Evolutionary conservation across 768 basidiomycete species (phyloP).

Genomic region (Cystobasidiopsis lactophilus): DNA sequence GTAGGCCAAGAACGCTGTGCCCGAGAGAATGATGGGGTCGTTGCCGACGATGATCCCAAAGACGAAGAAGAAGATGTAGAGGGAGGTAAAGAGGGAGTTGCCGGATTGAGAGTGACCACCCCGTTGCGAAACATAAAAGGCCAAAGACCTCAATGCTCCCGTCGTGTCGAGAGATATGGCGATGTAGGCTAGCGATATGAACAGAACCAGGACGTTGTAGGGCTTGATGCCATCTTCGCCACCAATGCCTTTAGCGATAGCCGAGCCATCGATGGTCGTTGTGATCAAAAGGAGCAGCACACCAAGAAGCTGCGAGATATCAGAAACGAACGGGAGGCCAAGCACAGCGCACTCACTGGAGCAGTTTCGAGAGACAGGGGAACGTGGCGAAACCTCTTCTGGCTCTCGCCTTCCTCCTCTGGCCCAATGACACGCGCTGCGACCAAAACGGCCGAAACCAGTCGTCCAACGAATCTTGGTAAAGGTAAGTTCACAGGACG

Average conservation of each 20-base stretch:
- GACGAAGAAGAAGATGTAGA: slow-evolving; percentile 52
- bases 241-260: slow-evolving; percentile 55
- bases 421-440: background rate
- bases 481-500: slow-evolving; percentile 10
- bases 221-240: slow-evolving; percentile 56
- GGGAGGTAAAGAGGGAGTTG: slow-evolving; percentile 48
- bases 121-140: slow-evolving; percentile 66
- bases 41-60: slow-evolving; percentile 63
- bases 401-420: background rate
- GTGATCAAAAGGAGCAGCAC: slow-evolving; percentile 27
- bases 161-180: slow-evolving; percentile 76
- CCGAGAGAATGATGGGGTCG: slow-evolving; percentile 73
- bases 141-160: slow-evolving; percentile 62
- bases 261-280: slow-evolving; percentile 26
- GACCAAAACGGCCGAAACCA: background rate
- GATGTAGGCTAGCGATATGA: slow-evolving; percentile 56
- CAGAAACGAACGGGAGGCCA: too few relatives aligned
- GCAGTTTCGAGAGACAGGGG: slow-evolving; percentile 23
- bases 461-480: slow-evolving; percentile 1
- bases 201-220: slow-evolving; percentile 78
- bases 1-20: slow-evolving; percentile 73
- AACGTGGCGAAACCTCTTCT: slow-evolving; percentile 15
- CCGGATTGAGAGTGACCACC: slow-evolving; percentile 36
- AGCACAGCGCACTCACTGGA: too few relatives aligned
- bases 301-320: too few relatives aligned